Percentiles rank a stretch among this genome's conserved stretches.
These are phyloP conservation scores for Globisporangium abappressorium DNA, from an alignment of 352 stramenopile species.

Conservation along the genomic window DNA sequence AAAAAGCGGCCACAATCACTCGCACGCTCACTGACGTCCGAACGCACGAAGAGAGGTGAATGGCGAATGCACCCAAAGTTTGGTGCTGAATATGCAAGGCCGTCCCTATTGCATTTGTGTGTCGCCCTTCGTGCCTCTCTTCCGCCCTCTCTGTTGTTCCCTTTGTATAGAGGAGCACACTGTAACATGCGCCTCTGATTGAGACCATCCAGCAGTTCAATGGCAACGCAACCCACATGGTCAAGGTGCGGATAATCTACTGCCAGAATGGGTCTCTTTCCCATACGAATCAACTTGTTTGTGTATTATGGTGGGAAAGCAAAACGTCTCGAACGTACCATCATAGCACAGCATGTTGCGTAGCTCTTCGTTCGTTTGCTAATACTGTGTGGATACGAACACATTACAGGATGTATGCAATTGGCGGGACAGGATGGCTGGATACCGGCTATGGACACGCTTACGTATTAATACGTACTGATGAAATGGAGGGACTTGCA, in stretches of 20 bases:
- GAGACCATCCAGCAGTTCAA: background rate
- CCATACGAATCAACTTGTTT: slow-evolving; percentile 5
- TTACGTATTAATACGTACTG: background rate
- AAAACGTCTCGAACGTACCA: background rate
- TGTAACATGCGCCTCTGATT: background rate
- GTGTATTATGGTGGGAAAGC: background rate
- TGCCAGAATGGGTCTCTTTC: background rate
- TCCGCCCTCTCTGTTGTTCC: background rate
- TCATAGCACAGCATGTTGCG: background rate
- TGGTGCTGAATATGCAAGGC: background rate
- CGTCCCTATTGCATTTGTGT: background rate
- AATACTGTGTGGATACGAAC: background rate
- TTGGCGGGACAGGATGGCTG: background rate
- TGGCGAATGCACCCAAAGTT: background rate
- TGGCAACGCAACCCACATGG: background rate
- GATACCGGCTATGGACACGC: background rate
- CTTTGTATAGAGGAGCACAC: background rate
- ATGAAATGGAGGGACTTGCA: background rate
- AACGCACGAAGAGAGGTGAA: background rate
- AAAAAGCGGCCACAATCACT: background rate
- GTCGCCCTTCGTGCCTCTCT: background rate
- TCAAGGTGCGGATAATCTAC: background rate
- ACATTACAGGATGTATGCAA: background rate
- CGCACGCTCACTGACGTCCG: background rate
- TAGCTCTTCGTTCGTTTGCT: slow-evolving; percentile 1